phyloP scores from a whole-genome alignment of 2,329 filamentous ascomycete species.

The Didymella pomorum region DNA sequence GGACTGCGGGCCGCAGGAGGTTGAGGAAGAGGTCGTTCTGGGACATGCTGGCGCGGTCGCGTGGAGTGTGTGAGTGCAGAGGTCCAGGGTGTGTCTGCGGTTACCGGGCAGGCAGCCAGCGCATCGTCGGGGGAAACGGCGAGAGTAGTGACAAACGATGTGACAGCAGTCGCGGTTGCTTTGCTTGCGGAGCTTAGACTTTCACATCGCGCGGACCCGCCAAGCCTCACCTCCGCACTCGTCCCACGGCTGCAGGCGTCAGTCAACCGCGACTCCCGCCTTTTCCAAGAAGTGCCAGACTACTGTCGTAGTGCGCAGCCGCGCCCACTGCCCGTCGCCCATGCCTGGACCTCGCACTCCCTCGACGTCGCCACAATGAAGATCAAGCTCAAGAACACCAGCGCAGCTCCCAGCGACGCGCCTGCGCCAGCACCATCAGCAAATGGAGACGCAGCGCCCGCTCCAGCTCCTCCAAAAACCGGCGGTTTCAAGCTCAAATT shows the following conservation, averaged over 20 bases:
- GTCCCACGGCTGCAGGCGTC: slow-evolving; percentile 7
- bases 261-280: neutral
- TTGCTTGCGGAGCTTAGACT: slow-evolving; percentile 27
- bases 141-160: too few relatives aligned
- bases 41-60: slow-evolving; percentile 44
- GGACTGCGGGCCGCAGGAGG: slow-evolving; percentile 82
- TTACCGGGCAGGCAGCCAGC: slow-evolving; percentile 29
- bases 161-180: too few relatives aligned
- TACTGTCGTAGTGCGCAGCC: slow-evolving; percentile 5
- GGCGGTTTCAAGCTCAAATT: slow-evolving; percentile 45
- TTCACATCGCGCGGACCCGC: slow-evolving; percentile 27
- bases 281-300: neutral
- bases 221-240: slow-evolving; percentile 25
- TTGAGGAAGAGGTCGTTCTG: slow-evolving; percentile 69
- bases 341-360: neutral
- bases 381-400: slow-evolving; percentile 43
- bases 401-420: slow-evolving; percentile 31
- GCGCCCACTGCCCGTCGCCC: slow-evolving; percentile 15
- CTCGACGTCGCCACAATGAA: slow-evolving; percentile 32
- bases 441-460: slow-evolving; percentile 22
- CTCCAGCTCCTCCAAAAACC: slow-evolving; percentile 24
- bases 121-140: slow-evolving; percentile 29
- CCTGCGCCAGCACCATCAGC: slow-evolving; percentile 18
- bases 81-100: slow-evolving; percentile 29
- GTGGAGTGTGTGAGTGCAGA: slow-evolving; percentile 23